Evolutionary conservation across 2,329 filamentous ascomycete species (phyloP).

Genomic region (Aspergillus aculeatus): DNA sequence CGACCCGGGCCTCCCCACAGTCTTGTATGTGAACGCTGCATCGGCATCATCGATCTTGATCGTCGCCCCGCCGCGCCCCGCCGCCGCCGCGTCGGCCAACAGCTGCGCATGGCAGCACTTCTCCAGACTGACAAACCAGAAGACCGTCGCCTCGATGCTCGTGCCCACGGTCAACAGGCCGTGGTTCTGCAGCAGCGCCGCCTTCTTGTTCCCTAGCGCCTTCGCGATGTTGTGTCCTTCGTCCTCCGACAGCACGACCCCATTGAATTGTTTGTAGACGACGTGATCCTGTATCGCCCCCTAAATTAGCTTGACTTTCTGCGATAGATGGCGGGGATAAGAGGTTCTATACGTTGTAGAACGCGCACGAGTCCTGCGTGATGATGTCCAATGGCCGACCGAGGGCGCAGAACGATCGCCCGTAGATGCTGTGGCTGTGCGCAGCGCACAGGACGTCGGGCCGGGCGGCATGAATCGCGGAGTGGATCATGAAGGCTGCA

Average conservation of each 20-base stretch:
- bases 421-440: constrained; percentile 57
- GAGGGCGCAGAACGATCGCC: constrained; percentile 44
- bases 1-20: constrained; percentile 59
- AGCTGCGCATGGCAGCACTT: constrained; percentile 56
- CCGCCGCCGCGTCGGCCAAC: constrained; percentile 52
- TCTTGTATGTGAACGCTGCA: constrained; percentile 65
- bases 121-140: constrained; percentile 55
- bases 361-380: constrained; percentile 47
- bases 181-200: constrained; percentile 55
- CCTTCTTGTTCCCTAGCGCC: constrained; percentile 51
- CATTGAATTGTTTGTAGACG: constrained; percentile 54
- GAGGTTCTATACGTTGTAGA: constrained; percentile 38
- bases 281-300: constrained; percentile 45
- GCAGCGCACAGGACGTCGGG: constrained; percentile 57
- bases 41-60: constrained; percentile 68
- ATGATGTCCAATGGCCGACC: constrained; percentile 46
- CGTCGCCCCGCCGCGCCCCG: constrained; percentile 61
- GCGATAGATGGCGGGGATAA: not conserved
- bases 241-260: constrained; percentile 53
- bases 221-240: constrained; percentile 55
- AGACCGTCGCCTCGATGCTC: constrained; percentile 52
- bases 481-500: constrained; percentile 53
- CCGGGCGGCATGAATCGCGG: constrained; percentile 54
- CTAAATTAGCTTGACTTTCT: not conserved
- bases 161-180: constrained; percentile 52